phyloP scores from a whole-genome alignment of 179 eudicot species.

The Beta lomatogona region DNA sequence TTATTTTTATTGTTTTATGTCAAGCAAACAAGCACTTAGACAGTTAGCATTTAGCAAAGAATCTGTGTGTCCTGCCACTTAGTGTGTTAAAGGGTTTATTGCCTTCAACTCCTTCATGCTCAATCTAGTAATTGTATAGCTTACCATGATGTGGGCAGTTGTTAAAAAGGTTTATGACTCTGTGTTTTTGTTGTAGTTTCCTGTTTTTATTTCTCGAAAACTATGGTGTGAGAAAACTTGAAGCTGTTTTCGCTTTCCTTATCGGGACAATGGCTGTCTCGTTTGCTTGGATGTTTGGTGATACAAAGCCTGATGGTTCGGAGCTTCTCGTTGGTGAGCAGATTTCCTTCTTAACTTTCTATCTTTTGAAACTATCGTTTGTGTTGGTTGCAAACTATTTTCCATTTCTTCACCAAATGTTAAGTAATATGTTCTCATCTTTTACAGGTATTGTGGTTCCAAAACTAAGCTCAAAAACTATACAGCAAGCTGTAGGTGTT shows the following conservation, averaged over 20 bases:
- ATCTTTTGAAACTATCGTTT: background rate
- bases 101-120: background rate
- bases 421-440: background rate
- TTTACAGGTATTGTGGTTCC: conserved; percentile 43
- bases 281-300: conserved; percentile 58
- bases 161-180: background rate
- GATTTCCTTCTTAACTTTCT: background rate
- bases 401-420: background rate
- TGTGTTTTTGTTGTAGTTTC: conserved; percentile 36
- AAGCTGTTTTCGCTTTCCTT: conserved; percentile 51
- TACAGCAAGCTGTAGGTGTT: conserved; percentile 57
- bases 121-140: background rate
- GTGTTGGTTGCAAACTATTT: background rate
- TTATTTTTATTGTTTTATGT: too few species aligned
- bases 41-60: too few species aligned
- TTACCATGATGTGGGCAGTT: background rate
- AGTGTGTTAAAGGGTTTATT: too few species aligned
- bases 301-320: conserved; percentile 48
- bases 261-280: conserved; percentile 53
- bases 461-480: conserved; percentile 48
- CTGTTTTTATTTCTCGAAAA: conserved; percentile 52
- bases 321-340: conserved; percentile 45
- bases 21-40: too few species aligned
- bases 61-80: too few species aligned
- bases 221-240: conserved; percentile 58